Evolutionary conservation across 805 yeast species (phyloP).

Genomic region (Starmerella etchellsii): DNA sequence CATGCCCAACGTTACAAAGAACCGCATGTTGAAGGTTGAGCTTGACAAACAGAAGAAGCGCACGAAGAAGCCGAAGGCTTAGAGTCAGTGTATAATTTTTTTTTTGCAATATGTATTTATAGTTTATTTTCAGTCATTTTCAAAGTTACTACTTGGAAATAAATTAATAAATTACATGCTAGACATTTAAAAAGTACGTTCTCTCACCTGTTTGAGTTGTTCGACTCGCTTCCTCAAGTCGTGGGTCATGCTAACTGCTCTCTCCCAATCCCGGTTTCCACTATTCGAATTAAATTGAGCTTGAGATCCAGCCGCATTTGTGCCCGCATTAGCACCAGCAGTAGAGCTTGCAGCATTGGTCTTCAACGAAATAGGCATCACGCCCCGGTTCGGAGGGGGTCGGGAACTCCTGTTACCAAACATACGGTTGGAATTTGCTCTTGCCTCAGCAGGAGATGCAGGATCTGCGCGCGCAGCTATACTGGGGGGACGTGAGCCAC

Average conservation of each 20-base stretch:
- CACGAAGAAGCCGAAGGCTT: conserved; percentile 10
- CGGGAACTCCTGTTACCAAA: not conserved
- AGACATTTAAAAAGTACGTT: not conserved
- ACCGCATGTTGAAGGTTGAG: conserved; percentile 61
- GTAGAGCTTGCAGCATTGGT: not conserved
- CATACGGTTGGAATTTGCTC: no score
- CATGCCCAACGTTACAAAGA: conserved; percentile 90
- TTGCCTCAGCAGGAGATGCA: no score
- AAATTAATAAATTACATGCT: not conserved
- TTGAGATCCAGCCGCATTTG: no score
- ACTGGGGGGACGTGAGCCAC: not conserved
- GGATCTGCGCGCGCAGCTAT: no score
- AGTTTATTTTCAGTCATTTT: no score
- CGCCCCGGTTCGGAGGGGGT: conserved; percentile 1
- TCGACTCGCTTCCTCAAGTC: conserved; percentile 13
- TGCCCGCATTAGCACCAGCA: no score
- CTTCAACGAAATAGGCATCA: not conserved
- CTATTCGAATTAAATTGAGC: no score
- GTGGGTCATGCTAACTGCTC: conserved; percentile 15
- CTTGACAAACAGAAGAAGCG: conserved; percentile 30
- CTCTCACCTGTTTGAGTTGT: conserved; percentile 8
- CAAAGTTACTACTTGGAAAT: no score
- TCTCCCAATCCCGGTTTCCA: conserved; percentile 11
- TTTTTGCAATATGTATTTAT: no score
- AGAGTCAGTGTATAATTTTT: not conserved